Evolutionary conservation across 2,329 filamentous ascomycete genomes (phyloP), one percentile per base, ranked within the genome.

Genomic region (Aureobasidium sp.): DNA sequence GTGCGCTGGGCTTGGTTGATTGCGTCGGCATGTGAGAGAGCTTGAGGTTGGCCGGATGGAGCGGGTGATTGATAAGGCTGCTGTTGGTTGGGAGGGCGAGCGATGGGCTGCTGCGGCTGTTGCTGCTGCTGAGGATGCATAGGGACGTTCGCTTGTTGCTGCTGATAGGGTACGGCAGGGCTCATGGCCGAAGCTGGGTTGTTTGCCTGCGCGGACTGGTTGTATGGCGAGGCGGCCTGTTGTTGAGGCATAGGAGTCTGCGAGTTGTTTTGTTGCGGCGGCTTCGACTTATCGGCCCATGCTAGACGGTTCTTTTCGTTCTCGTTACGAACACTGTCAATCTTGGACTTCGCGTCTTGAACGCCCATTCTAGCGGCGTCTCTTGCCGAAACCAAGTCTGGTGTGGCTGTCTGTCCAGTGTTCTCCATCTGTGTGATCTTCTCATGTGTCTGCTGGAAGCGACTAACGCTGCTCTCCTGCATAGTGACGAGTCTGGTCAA

Each of bases 11-110:
- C 63, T 57, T 63, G 63, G 12, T 55, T 59, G n/a, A 65, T 65
- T 13, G 65, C 62, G 24, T 61, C 64, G 59, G 65, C 70, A 27
- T 71, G 67, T 20, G 62, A 63, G 39, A 69, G 65, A 29, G 63
- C 46, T 50, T 67, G 64, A 41, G 70, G 68, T 39, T 66, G 67
- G 15, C 66, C 64, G 59, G 70, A 70, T 26, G 60, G 44, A 29
- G 65, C 50, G 52, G 65, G 65, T n/a, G 69, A 69, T 48, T 73
- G 71, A 26, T 67, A 67, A 44, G 65, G 67, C 47, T 69, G 69
- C 17, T 62, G 57, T 41, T 63, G 65, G 27, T 34, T 46, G 26
- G 57, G 63, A 26, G 61, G 52, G 27, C 64, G 61, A 26, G 63
- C 46, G 10, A 62, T 60, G 15, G 59, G 60, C 48, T 66, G 64